Percentiles rank a stretch among this genome's conserved stretches.
Conservation (phyloP, 306 rosid species). For the Potentilla sterilis region DNA sequence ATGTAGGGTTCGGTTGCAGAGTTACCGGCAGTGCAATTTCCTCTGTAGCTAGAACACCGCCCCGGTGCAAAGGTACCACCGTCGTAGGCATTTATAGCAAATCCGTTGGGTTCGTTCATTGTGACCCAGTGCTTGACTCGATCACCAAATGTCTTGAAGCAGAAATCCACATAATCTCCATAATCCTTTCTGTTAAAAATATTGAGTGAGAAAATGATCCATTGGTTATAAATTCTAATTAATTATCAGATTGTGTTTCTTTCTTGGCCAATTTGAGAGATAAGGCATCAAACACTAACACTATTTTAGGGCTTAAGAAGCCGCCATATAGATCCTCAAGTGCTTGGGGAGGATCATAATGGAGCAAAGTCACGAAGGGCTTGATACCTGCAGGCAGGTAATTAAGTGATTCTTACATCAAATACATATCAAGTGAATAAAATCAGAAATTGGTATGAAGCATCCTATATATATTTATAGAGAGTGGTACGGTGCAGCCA, state of each 20-base stretch:
- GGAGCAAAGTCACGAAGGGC: slow-evolving; percentile 65
- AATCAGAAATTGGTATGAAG: too few relatives aligned
- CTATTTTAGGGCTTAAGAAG: slow-evolving; percentile 46
- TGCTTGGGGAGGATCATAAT: slow-evolving; percentile 61
- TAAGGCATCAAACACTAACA: slow-evolving; percentile 24
- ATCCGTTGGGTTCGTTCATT: slow-evolving; percentile 52
- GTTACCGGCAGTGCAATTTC: slow-evolving; percentile 48
- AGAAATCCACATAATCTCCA: slow-evolving; percentile 52
- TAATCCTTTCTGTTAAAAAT: slow-evolving; percentile 42
- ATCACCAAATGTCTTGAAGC: slow-evolving; percentile 66
- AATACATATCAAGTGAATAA: too few relatives aligned
- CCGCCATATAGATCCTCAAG: slow-evolving; percentile 62
- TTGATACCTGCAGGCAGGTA: slow-evolving; percentile 11
- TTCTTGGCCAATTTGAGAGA: too few relatives aligned
- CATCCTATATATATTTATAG: too few relatives aligned
- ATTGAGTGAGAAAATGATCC: too few relatives aligned
- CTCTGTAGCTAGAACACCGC: slow-evolving; percentile 44
- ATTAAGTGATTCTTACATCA: too few relatives aligned
- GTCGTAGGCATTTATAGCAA: slow-evolving; percentile 36
- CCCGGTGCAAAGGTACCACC: slow-evolving; percentile 44
- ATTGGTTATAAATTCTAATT: too few relatives aligned
- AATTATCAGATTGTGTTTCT: too few relatives aligned
- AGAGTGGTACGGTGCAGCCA: too few relatives aligned
- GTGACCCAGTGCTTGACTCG: slow-evolving; percentile 73
- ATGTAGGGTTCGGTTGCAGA: slow-evolving; percentile 52